A percentile compares a stretch with the other conserved stretches of the same genome.
These are phyloP conservation scores for Salix viminalis DNA, from an alignment of 345 rosid genomes.

Conservation along the genomic window DNA sequence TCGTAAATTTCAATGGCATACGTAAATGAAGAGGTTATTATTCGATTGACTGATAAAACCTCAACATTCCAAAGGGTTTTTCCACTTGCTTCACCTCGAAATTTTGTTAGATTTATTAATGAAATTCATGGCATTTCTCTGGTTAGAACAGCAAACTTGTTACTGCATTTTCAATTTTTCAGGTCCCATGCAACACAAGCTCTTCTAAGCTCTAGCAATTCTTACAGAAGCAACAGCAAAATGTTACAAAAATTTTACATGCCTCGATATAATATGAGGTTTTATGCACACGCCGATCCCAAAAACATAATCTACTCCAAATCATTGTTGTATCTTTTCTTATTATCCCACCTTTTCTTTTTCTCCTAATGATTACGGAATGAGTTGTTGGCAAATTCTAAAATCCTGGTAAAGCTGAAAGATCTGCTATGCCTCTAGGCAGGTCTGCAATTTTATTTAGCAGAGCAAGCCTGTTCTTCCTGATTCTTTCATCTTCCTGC, in stretches of 20 bases:
- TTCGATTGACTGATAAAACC: too few species aligned
- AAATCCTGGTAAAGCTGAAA: conserved; percentile 79
- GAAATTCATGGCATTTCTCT: background rate
- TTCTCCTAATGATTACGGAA: background rate
- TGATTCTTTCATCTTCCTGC: conserved; percentile 75
- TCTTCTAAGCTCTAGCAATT: too few species aligned
- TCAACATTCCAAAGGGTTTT: too few species aligned
- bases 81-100: too few species aligned
- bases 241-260: background rate
- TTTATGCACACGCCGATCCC: background rate
- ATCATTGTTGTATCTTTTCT: background rate
- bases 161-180: too few species aligned
- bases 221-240: too few species aligned
- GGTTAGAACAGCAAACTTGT: background rate
- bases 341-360: background rate
- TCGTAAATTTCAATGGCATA: too few species aligned
- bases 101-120: too few species aligned
- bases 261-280: background rate
- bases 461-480: conserved; percentile 72
- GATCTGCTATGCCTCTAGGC: conserved; percentile 70
- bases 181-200: too few species aligned
- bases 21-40: too few species aligned
- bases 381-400: conserved; percentile 18
- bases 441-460: conserved; percentile 71
- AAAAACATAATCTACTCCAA: background rate